These are phyloP conservation scores for Strombidium stylifer DNA, from an alignment of 73 alveolate genomes.

Conservation along the genomic window DNA sequence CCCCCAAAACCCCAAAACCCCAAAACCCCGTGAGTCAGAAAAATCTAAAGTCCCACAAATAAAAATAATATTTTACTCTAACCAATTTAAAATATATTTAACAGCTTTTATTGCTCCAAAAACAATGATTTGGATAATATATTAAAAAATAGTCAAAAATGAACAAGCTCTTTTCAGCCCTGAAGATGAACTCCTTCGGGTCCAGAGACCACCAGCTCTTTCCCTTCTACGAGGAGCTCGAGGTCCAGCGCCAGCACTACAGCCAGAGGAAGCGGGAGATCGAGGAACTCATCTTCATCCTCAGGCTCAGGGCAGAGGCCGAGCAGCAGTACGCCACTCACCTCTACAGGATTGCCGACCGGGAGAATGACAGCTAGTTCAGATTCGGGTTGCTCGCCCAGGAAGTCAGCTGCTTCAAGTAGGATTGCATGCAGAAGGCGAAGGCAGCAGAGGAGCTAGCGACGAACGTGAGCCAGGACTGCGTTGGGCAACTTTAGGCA, in stretches of 20 bases:
- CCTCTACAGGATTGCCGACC: background rate
- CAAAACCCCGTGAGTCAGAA: conserved; percentile 11
- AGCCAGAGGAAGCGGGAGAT: conserved; percentile 16
- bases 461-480: conserved; percentile 13
- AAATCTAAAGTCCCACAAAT: too few relatives aligned
- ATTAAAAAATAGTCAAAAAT: too few relatives aligned
- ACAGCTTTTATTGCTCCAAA: too few relatives aligned
- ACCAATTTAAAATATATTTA: too few relatives aligned
- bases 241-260: conserved; percentile 1
- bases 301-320: conserved; percentile 20
- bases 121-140: too few relatives aligned
- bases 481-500: background rate
- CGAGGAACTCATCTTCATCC: conserved; percentile 14
- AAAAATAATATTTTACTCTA: too few relatives aligned
- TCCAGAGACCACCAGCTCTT: too few relatives aligned
- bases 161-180: too few relatives aligned
- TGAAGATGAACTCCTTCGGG: too few relatives aligned
- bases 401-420: conserved; percentile 15
- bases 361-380: background rate
- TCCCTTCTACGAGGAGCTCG: conserved; percentile 24
- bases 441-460: conserved; percentile 26
- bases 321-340: conserved; percentile 6
- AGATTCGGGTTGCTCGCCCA: conserved; percentile 8
- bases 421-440: conserved; percentile 18
- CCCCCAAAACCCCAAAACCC: too few relatives aligned